Evolutionary conservation across 768 basidiomycete genomes (phyloP).

Genomic region (Tulasnella sp.): DNA sequence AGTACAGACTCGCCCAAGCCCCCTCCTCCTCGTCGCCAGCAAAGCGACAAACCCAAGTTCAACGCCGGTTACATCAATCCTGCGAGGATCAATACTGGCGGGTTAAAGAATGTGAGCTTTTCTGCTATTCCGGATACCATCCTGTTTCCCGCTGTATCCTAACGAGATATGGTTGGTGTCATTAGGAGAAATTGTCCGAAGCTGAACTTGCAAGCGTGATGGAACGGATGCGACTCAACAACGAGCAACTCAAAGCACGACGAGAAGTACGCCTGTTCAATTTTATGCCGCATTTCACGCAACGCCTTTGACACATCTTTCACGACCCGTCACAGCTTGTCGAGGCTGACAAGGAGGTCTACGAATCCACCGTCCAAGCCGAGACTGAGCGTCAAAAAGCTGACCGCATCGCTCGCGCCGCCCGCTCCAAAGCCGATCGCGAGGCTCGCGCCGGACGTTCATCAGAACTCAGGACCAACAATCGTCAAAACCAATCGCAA

Average conservation of each 20-base stretch:
- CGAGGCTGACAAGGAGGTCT: slow-evolving; percentile 69
- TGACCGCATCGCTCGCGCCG: slow-evolving; percentile 34
- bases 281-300: not conserved
- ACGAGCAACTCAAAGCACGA: slow-evolving; percentile 65
- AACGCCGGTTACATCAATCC: slow-evolving; percentile 50
- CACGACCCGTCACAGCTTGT: slow-evolving; percentile 44
- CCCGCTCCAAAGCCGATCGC: slow-evolving; percentile 28
- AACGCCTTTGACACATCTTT: not conserved
- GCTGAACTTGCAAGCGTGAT: slow-evolving; percentile 60
- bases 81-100: slow-evolving; percentile 77
- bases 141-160: no score
- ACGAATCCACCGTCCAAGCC: slow-evolving; percentile 53
- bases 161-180: no score
- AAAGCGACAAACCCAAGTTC: slow-evolving; percentile 10
- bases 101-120: slow-evolving; percentile 48
- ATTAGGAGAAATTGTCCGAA: slow-evolving; percentile 55
- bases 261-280: slow-evolving; percentile 36
- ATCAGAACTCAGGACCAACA: slow-evolving; percentile 57
- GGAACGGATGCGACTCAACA: slow-evolving; percentile 57
- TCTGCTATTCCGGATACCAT: not conserved
- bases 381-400: slow-evolving; percentile 10
- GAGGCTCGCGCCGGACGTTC: slow-evolving; percentile 50
- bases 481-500: no score
- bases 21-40: slow-evolving; percentile 18
- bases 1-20: slow-evolving; percentile 5